Percentiles rank a stretch among this genome's conserved stretches.
Evolutionary conservation across 1,284 basidiomycete genomes (phyloP).

Genomic region (Anthracocystis setariae): DNA sequence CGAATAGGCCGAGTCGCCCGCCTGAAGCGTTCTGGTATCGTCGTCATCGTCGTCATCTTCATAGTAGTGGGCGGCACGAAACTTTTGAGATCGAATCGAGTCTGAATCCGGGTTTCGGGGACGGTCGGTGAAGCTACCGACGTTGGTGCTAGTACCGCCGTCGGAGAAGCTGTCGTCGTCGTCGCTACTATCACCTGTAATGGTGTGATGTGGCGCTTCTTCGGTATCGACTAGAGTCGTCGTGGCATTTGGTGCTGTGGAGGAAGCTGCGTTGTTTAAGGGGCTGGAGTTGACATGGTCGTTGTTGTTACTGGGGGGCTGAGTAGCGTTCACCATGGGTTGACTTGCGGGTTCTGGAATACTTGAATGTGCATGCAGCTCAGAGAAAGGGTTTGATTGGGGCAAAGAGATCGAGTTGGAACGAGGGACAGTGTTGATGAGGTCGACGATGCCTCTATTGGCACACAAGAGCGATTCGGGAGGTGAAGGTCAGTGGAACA

Average conservation of each 20-base stretch:
- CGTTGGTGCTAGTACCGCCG: constrained; percentile 27
- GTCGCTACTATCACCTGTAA: constrained; percentile 19
- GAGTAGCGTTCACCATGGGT: constrained; percentile 23
- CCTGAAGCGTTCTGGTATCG: constrained; percentile 19
- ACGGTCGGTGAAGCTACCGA: constrained; percentile 29
- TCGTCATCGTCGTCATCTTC: constrained; percentile 14
- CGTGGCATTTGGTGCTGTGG: constrained; percentile 3
- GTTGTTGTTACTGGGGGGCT: constrained; percentile 1
- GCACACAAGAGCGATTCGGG: background rate
- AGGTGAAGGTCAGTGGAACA: background rate
- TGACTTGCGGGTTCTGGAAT: background rate
- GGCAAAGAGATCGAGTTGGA: background rate
- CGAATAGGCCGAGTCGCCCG: constrained; percentile 28
- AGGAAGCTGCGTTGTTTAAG: constrained; percentile 12
- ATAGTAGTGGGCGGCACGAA: constrained; percentile 18
- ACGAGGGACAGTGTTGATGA: background rate
- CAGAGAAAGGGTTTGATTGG: background rate
- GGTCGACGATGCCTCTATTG: background rate
- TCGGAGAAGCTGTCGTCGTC: constrained; percentile 20
- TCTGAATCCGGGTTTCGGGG: constrained; percentile 11
- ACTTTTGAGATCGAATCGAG: constrained; percentile 10
- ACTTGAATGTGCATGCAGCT: background rate
- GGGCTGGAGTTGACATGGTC: constrained; percentile 20
- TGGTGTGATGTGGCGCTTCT: constrained; percentile 36
- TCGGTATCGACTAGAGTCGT: constrained; percentile 13